Conservation (phyloP, 1,284 basidiomycete genomes). For the Trichosporon sp. region DNA sequence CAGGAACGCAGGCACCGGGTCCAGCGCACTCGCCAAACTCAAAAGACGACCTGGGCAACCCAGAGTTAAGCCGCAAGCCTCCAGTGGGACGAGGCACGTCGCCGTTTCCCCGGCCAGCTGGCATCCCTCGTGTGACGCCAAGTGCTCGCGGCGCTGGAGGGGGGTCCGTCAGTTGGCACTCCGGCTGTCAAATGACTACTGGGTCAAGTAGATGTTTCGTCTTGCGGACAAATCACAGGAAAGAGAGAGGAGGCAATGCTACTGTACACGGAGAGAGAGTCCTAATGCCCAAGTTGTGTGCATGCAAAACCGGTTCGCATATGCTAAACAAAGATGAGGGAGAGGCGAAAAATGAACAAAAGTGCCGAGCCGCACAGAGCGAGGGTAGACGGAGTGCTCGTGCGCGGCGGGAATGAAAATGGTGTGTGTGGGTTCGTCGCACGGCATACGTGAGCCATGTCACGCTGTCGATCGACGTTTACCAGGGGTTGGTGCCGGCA, state of each 20-base stretch:
- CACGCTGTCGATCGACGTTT: not conserved
- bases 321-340: slow-evolving; percentile 4
- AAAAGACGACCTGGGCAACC: not conserved
- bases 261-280: not conserved
- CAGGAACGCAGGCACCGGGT: not conserved
- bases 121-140: not conserved
- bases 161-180: not conserved
- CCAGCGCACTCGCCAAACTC: not conserved
- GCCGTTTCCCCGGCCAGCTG: too few species aligned
- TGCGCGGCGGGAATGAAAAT: slow-evolving; percentile 1
- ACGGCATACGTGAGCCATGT: not conserved
- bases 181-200: not conserved
- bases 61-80: slow-evolving; percentile 2
- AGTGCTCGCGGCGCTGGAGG: not conserved
- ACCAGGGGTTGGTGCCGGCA: slow-evolving; percentile 8
- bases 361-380: not conserved
- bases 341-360: not conserved
- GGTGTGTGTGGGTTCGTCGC: not conserved
- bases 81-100: not conserved
- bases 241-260: too few species aligned
- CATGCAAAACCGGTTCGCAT: slow-evolving; percentile 20
- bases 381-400: not conserved
- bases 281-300: slow-evolving; percentile 16
- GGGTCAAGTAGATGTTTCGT: not conserved
- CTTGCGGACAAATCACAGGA: too few species aligned